Base-by-base conservation (phyloP, 2,329 filamentous ascomycete genomes). In the Botryotinia convoluta region DNA sequence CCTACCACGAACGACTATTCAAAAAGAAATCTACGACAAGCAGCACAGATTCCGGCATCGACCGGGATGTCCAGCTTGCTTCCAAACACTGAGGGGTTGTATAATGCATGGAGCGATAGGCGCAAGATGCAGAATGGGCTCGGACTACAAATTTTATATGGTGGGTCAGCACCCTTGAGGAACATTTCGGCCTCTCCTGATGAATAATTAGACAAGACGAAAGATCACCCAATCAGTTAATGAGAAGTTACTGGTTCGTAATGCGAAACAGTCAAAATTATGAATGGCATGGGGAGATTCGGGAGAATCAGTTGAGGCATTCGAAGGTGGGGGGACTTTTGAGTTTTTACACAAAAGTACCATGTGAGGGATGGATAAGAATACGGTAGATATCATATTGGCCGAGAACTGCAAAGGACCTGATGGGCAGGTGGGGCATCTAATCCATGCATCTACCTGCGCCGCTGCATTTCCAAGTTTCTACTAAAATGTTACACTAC, bases 211-310 rank as follows among this genome's bases (percentile, higher is more conserved):
- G 12, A 39, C 69, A 32, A 63, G 44, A 51, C 3, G 35, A 26
- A 37, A 63, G 45, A 16, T n/a, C 35, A 72, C 70, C 76, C 73
- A 69, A 79, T 79, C 77, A 79, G 77, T 75, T 77, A 76, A 75
- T 77, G 77, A 78, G 68, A 78, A 73, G 75, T 73, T 67, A 37
- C 44, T 54, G 57, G 64, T 68, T 57, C 48, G 48, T 42, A 57
- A 57, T 57, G 45, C 64, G 35, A 54, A 32, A 68, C 65, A 57
- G 65, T 68, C 48, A 68, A 22, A 68, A 39, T 20, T 37, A 22
- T 48, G 4, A 65, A 48, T 65, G 62, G 44, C 20, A 65, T 65
- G 44, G 42, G 29, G 29, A 26, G 42, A 42, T 63, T 29, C 29
- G 42, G 29, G n/a, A 69, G n/a, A 26, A 29, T 57, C 18, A 18